These are phyloP conservation scores for Ambrosia artemisiifolia DNA, from an alignment of 129 eudicot species.

Conservation along the genomic window DNA sequence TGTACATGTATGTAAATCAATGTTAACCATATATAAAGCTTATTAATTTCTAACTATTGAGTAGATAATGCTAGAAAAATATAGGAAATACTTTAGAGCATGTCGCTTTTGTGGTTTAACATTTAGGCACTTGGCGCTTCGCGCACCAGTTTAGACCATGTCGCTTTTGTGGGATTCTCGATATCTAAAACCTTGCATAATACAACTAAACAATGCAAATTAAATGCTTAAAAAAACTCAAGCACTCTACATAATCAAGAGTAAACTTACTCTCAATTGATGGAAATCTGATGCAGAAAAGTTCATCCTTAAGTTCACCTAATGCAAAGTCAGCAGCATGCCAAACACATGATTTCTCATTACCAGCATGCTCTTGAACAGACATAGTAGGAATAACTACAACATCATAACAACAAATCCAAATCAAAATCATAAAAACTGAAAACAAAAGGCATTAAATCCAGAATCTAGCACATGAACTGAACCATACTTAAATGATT, in stretches of 20 bases:
- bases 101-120: too few species aligned
- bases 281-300: conserved; percentile 65
- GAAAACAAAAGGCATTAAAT: neutral
- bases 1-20: too few species aligned
- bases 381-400: conserved; percentile 57
- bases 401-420: neutral
- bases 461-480: neutral
- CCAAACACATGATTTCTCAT: conserved; percentile 84
- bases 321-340: conserved; percentile 76
- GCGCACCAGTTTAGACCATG: too few species aligned
- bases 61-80: too few species aligned
- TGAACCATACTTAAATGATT: conserved; percentile 53
- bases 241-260: neutral
- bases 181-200: too few species aligned
- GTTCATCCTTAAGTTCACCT: conserved; percentile 74
- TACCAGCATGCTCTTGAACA: conserved; percentile 79
- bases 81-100: too few species aligned
- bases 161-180: too few species aligned
- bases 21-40: too few species aligned
- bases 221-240: neutral
- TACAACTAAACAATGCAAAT: neutral
- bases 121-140: too few species aligned
- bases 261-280: conserved; percentile 63
- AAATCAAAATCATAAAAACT: too few species aligned
- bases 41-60: too few species aligned